Conservation (phyloP, 345 rosid genomes). For the Lumnitzera racemosa region DNA sequence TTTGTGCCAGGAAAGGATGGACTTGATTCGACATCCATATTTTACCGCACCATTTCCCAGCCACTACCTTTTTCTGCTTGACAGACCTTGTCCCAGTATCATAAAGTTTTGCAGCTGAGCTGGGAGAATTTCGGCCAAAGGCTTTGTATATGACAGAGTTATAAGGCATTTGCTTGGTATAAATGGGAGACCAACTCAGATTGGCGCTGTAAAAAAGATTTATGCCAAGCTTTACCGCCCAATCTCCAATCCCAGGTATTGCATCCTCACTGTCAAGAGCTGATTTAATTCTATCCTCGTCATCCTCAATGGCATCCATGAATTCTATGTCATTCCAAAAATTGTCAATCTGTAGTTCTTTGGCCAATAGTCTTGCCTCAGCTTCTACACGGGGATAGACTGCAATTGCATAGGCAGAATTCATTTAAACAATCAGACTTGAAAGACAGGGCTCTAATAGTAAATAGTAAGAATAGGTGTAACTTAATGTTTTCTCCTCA, state of each 20-base stretch:
- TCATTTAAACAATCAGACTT: no score
- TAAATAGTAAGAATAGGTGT: neutral
- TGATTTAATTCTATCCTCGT: conserved; percentile 52
- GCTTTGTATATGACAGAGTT: conserved; percentile 74
- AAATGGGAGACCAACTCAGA: conserved; percentile 78
- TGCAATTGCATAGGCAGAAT: conserved; percentile 30
- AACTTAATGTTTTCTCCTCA: no score
- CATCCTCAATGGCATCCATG: conserved; percentile 56
- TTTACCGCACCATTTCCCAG: conserved; percentile 95
- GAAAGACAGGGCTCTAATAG: no score
- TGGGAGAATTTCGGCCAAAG: conserved; percentile 66
- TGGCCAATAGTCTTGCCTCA: conserved; percentile 64
- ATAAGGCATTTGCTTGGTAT: conserved; percentile 97
- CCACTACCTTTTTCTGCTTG: conserved; percentile 75
- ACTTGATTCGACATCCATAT: conserved; percentile 99
- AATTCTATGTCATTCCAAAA: conserved; percentile 56
- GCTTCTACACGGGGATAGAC: conserved; percentile 87
- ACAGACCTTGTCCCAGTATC: conserved; percentile 38
- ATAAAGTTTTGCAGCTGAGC: conserved; percentile 35
- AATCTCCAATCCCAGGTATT: conserved; percentile 74
- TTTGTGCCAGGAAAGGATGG: conserved; percentile 56
- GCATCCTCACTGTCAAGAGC: conserved; percentile 79
- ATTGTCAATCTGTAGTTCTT: conserved; percentile 59
- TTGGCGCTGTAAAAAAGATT: conserved; percentile 81
- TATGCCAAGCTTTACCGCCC: conserved; percentile 87